Evolutionary conservation across 768 basidiomycete genomes (phyloP).

Genomic region (Russula earlei): DNA sequence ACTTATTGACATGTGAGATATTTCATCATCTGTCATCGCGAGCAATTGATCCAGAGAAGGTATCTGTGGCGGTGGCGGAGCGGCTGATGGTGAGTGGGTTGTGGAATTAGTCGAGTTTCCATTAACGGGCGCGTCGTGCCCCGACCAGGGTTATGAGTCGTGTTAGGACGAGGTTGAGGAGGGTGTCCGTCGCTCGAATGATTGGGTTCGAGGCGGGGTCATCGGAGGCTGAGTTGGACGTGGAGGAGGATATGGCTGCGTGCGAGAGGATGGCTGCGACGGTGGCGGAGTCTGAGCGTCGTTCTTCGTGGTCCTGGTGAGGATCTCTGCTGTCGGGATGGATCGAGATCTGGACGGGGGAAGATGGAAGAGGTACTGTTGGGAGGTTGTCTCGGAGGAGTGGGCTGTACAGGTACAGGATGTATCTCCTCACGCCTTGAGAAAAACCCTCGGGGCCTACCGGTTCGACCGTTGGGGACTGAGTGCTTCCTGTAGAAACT

Average conservation of each 20-base stretch:
- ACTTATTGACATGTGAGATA: slow-evolving; percentile 57
- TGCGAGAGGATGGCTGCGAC: slow-evolving; percentile 19
- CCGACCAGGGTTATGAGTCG: not conserved
- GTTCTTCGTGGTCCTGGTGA: slow-evolving; percentile 20
- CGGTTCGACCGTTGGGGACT: slow-evolving; percentile 37
- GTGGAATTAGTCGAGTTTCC: not conserved
- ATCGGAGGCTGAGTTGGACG: slow-evolving; percentile 17
- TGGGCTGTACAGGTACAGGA: slow-evolving; percentile 18
- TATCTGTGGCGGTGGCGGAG: slow-evolving; percentile 23
- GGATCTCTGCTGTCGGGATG: slow-evolving; percentile 22
- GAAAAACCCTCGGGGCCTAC: slow-evolving; percentile 34
- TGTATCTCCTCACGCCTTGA: slow-evolving; percentile 30
- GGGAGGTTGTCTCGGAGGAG: slow-evolving; percentile 20
- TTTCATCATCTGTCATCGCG: slow-evolving; percentile 43
- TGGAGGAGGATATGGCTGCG: slow-evolving; percentile 16
- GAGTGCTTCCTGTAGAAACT: slow-evolving; percentile 54
- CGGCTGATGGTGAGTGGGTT: not conserved
- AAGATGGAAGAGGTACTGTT: slow-evolving; percentile 7
- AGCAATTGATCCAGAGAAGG: slow-evolving; percentile 67
- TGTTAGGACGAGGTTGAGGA: not conserved
- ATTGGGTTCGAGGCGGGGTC: slow-evolving; percentile 2
- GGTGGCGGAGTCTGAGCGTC: slow-evolving; percentile 22
- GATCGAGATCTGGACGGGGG: slow-evolving; percentile 23
- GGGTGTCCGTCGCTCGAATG: not conserved
- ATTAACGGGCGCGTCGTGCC: not conserved